Evolutionary conservation across 73 alveolate species (phyloP), one percentile per base, ranked within the genome.

Genomic region (Halteria grandinella): DNA sequence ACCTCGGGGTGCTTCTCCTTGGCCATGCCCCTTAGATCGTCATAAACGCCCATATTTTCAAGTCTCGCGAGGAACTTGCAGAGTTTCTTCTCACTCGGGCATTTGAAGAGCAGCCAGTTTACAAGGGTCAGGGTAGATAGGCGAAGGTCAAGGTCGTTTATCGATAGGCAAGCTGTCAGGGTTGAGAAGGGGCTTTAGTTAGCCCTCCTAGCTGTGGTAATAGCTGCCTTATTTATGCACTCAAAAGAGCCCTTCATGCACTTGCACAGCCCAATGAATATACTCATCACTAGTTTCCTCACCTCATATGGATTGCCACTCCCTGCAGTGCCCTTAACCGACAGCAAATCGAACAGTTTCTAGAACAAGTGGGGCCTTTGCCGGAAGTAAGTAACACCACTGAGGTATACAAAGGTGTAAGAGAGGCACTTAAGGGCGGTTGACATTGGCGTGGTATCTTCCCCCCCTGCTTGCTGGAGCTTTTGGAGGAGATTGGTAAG

Each of bases 41-140:
- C 90, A 28, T 33, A 80, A 1, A 80, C 40, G 1, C 90, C 90
- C 29, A 80, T 72, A 44, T 69, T 80, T 27, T 80, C 90, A 44
- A 80, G 62, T 18, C 85, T 33, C 0, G 90, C 73, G 41, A 69
- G 41, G 63, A 80, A 80, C 64, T 69, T 53, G 53, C 85, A 51
- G 53, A 60, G 62, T 28, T 40, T 34, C 66, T 48, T 44, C 53
- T 62, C 78, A 11, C 55, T 50, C 8, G 90, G 85, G 45, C 85
- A 69, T 28, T 80, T 80, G 53, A 53, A 69, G 17, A 80, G 48
- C 75, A 80, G 34, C 84, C 79, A 54, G 43, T 80, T 80, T n/a
- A 80, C 45, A 41, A 80, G 55, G 11, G 63, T 64, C 34, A 80
- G 50, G 23, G 50, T 50, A 27, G 33, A 54, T 18, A 39, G 49